Evolutionary conservation across 1,284 basidiomycete genomes (phyloP), one percentile per base, ranked within the genome.

Genomic region (Rhodotorula sp.): DNA sequence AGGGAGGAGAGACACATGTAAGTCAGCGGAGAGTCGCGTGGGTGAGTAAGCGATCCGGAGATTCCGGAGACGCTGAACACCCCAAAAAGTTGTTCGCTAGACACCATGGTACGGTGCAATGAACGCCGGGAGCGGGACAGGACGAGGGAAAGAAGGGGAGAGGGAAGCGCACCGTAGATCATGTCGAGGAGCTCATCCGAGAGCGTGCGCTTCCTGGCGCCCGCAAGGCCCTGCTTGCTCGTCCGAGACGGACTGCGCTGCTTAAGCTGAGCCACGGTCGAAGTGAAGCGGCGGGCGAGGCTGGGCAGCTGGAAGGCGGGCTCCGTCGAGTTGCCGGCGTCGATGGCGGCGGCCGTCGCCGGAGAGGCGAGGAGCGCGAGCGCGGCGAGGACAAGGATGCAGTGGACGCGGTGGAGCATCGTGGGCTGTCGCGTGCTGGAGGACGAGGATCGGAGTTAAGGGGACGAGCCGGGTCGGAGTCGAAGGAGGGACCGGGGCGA

Each of bases 161-260:
- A 56, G 34, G 45, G 1, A 13, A 9, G 53, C 68, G 27, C 23
- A 73, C 71, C 53, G 46, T 58, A 54, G 62, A 73, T 60, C 48
- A 73, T 55, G 34, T 58, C 42, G 10, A 70, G 25, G 10, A 73
- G 55, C 27, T 73, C 71, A 16, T 73, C 71, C 44, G 67, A 70
- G n/a, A 73, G 21, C 4, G 68, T 64, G 21, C 71, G 60, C 54
- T 73, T 68, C 50, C 23, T 61, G 17, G 41, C 27, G 19, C 62
- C 62, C 21, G 54, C 48, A 7, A 66, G 64, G n/a, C 67, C 62
- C 19, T 48, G 61, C 50, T 58, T 60, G 46, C 54, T 54, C 45
- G 54, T 41, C 61, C 53, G 57, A 8, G 34, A 19, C 44, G 45
- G 55, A 5, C 13, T 27, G 19, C 55, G 55, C n/a, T 45, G 53